These are phyloP conservation scores for Suillus discolor DNA, from an alignment of 768 basidiomycete genomes.

Conservation along the genomic window DNA sequence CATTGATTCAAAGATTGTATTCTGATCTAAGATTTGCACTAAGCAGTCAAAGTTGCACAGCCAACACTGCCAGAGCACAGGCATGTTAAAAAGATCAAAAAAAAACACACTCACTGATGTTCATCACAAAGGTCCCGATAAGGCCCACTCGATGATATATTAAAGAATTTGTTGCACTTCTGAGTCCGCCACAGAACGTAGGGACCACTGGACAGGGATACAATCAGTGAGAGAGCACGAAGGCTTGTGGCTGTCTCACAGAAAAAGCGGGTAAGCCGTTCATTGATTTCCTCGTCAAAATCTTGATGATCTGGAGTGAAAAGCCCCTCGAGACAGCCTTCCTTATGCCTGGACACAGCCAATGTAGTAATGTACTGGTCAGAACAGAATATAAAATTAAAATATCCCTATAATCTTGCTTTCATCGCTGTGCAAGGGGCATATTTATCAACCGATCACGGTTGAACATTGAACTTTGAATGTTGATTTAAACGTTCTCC, in stretches of 20 bases:
- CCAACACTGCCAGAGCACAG: constrained; percentile 10
- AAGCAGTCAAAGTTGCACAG: constrained; percentile 13
- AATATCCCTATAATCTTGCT: not conserved
- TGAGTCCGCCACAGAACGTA: not conserved
- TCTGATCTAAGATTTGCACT: constrained; percentile 13
- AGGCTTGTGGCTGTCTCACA: not conserved
- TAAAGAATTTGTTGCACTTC: not conserved
- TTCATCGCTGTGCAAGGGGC: not conserved
- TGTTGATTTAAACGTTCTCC: too few species aligned
- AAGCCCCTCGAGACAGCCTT: not conserved
- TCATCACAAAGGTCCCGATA: constrained; percentile 3
- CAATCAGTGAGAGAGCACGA: not conserved
- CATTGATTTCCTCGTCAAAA: not conserved
- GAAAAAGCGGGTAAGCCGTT: not conserved
- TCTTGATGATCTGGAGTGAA: constrained; percentile 1
- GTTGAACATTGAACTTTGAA: too few species aligned
- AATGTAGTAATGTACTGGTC: not conserved
- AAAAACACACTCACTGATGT: not conserved
- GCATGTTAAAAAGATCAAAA: not conserved
- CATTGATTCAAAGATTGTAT: constrained; percentile 20
- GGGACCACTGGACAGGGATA: not conserved
- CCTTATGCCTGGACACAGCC: not conserved
- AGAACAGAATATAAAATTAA: not conserved
- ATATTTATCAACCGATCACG: not conserved
- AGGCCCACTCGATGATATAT: not conserved